A percentile compares a stretch with the other conserved stretches of the same genome.
These are phyloP conservation scores for Claviceps quebecensis DNA, from an alignment of 2,329 filamentous ascomycete genomes.

Conservation along the genomic window DNA sequence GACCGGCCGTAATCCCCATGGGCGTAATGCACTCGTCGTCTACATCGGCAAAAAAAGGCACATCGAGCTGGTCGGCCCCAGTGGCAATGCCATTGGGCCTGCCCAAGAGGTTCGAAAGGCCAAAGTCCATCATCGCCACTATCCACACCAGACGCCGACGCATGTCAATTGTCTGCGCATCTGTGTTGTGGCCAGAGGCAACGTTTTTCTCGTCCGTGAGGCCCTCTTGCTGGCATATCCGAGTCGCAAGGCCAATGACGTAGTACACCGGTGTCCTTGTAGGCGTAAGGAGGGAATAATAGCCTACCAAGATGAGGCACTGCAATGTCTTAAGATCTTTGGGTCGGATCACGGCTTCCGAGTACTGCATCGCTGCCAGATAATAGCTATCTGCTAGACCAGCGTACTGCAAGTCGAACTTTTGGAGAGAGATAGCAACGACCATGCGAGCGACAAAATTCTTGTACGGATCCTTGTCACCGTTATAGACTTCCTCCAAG, in stretches of 20 bases:
- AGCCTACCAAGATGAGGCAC: conserved; percentile 73
- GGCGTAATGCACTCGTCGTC: conserved; percentile 74
- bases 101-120: conserved; percentile 75
- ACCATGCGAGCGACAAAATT: conserved; percentile 86
- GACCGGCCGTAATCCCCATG: conserved; percentile 58
- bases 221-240: conserved; percentile 79
- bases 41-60: conserved; percentile 69
- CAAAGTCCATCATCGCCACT: conserved; percentile 75
- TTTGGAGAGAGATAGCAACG: conserved; percentile 87
- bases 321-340: conserved; percentile 86
- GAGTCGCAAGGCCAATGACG: conserved; percentile 74
- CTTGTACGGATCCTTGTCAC: conserved; percentile 63
- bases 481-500: conserved; percentile 66
- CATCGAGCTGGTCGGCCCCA: conserved; percentile 67
- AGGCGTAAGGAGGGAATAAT: conserved; percentile 85
- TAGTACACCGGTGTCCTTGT: conserved; percentile 89
- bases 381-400: conserved; percentile 93
- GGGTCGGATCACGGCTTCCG: conserved; percentile 71
- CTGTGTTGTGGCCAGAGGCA: conserved; percentile 44
- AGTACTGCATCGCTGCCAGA: conserved; percentile 69
- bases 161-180: conserved; percentile 75
- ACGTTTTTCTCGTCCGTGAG: conserved; percentile 84
- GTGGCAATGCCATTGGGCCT: conserved; percentile 77
- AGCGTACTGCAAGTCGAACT: conserved; percentile 78
- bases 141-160: conserved; percentile 80